Evolutionary conservation across 768 basidiomycete genomes (phyloP).

Genomic region (Rhodotorula paludigena): DNA sequence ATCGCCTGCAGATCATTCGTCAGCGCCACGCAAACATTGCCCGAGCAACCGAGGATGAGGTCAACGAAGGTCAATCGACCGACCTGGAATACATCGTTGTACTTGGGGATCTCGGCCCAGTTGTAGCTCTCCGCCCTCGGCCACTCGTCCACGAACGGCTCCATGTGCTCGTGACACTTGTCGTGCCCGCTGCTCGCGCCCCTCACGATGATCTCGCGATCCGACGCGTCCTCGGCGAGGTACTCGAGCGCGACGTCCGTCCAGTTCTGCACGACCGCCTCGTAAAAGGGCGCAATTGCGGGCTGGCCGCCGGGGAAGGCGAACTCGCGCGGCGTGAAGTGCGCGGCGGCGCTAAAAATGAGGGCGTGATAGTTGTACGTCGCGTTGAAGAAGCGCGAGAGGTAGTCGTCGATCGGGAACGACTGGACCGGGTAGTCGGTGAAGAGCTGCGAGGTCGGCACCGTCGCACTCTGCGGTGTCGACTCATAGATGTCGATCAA

Average conservation of each 20-base stretch:
- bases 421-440: constrained; percentile 8
- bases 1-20: not conserved
- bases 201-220: not conserved
- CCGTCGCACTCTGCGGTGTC: not conserved
- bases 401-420: not conserved
- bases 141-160: not conserved
- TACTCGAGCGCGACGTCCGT: not conserved
- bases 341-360: not conserved
- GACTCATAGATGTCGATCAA: not conserved
- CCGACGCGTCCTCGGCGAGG: not conserved
- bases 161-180: not conserved
- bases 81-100: not conserved
- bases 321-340: constrained; percentile 2
- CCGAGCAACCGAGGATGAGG: not conserved
- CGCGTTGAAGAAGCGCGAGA: not conserved
- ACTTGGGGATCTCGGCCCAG: not conserved
- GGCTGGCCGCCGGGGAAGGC: not conserved
- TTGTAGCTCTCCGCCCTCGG: not conserved
- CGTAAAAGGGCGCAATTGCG: not conserved
- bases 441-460: not conserved
- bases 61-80: not conserved
- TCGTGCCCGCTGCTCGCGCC: constrained; percentile 1
- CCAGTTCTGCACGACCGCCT: not conserved
- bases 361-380: not conserved
- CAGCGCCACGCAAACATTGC: no score